A percentile compares a stretch with the other conserved stretches of the same genome.
These are phyloP conservation scores for Mycena maculata DNA, from an alignment of 768 basidiomycete genomes.

Conservation along the genomic window DNA sequence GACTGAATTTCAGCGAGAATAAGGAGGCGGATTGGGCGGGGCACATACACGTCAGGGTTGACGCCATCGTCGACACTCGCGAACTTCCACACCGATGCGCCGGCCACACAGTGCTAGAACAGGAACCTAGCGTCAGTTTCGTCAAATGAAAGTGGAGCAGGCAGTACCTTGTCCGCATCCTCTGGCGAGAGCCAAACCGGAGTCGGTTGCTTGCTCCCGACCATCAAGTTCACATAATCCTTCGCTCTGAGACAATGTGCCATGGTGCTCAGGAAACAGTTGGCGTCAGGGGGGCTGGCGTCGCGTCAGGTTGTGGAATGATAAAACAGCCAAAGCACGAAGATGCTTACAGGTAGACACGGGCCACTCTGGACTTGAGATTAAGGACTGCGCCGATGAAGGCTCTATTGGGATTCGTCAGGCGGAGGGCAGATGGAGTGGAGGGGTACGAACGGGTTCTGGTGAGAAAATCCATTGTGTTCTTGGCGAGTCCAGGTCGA, in stretches of 20 bases:
- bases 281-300: slow-evolving; percentile 91
- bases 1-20: slow-evolving; percentile 39
- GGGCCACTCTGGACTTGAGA: slow-evolving; percentile 74
- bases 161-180: slow-evolving; percentile 71
- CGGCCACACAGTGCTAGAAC: slow-evolving; percentile 82
- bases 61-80: slow-evolving; percentile 80
- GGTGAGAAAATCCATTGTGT: slow-evolving; percentile 92
- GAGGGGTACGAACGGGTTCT: slow-evolving; percentile 64
- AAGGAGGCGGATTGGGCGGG: not conserved
- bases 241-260: slow-evolving; percentile 86
- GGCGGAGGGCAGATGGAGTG: not conserved
- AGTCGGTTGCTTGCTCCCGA: slow-evolving; percentile 87
- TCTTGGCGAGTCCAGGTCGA: slow-evolving; percentile 89
- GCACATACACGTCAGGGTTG: slow-evolving; percentile 74
- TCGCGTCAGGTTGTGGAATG: too few relatives aligned
- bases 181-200: slow-evolving; percentile 83
- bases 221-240: slow-evolving; percentile 90
- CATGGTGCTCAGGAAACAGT: slow-evolving; percentile 85
- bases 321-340: too few relatives aligned
- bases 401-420: slow-evolving; percentile 43
- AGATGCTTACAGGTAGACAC: slow-evolving; percentile 90
- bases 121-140: slow-evolving; percentile 14
- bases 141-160: not conserved
- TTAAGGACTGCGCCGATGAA: slow-evolving; percentile 90
- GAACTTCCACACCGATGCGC: slow-evolving; percentile 88